Evolutionary conservation across 352 stramenopile genomes (phyloP), one percentile per base, ranked within the genome.

Genomic region (Achlya hypogyna): DNA sequence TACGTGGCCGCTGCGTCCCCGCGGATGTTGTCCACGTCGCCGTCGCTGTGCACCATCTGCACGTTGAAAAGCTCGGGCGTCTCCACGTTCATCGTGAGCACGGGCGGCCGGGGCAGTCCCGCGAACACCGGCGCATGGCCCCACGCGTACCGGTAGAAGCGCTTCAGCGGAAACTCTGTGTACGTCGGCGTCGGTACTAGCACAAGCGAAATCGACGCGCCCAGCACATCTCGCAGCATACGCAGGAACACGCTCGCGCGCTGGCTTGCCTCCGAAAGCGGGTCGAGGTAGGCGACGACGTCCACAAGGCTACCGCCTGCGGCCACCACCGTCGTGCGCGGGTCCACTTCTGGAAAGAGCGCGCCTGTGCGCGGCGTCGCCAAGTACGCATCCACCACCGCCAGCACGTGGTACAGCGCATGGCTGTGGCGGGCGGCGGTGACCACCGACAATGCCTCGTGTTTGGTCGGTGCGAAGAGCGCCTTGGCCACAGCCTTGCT

Each of bases 11-110:
- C 88, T 18, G 81, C 72, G 42, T 94, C 84, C 1, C 91, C 84
- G 5, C 81, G 78, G n/a, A 98, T 72, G 63, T 98, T 98, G 74
- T 98, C 93, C 27, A 96, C 62, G 74, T 98, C 93, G 59, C 95
- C 79, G 2, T 70, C 69, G 0, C 83, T 81, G 25, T 70, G 54
- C 35, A 79, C 69, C 2, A 88, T 78, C 63, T 98, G 92, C 6
- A 98, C 91, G 53, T 97, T 97, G 89, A 91, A 98, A 0, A 88
- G 74, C 66, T 97, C 90, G 1, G 93, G 91, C 4, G 89, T 95
- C 60, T 97, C 91, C 16, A 98, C 85, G 68, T 97, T 94, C 75
- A 97, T 88, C 2, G 93, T 98, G 63, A 98, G 66, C 51, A 97
- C 86, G 16, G 91, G 88, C 29, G 89, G 75, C 43, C 89, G 78